Evolutionary conservation across 1,139 yeast genomes (phyloP), one percentile per base, ranked within the genome.

Genomic region (Pichia cactophila): DNA sequence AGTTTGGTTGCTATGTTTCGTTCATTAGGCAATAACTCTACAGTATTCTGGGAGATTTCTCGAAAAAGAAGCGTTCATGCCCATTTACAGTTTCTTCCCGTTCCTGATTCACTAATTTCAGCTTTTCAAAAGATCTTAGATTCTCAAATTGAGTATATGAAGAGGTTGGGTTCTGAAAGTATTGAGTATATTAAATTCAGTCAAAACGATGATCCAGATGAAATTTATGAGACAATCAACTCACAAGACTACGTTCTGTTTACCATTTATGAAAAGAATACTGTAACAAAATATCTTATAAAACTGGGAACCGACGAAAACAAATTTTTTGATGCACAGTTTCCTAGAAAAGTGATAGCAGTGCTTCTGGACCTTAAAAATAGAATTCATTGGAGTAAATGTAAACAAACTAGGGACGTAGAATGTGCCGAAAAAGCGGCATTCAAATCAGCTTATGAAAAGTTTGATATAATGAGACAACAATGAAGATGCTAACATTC

Each of bases 261-360:
- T 49, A 69, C 72, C 2, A 42, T 51, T 14, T 50, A 50, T 26
- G 49, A 53, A 3, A 43, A 45, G 3, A 41, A 46, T 11, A 53
- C 54, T 2, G 28, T 45, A 14, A 52, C 53, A 12, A 49, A 45
- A 26, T 61, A 65, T 44, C 42, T 61, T 10, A 58, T 63, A 33
- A 58, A 61, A 26, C 56, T 74, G 9, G 61, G 56, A 1, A 41
- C 54, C 5, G 56, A 58, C 20, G 62, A 58, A 3, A 57, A 52
- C 10, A 52, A 40, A 31, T 57, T 58, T 20, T 54, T 86, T 9
- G 95, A 86, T 63, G 67, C 86, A 14, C 95, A 86, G 57, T 85
- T 86, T 58, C 94, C 95, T 1, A 71, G 96, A 61, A 72, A 89
- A 58, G 89, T 84, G 1, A 60, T 85, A 39, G 88, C 95, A 0